Conservation (phyloP, 495 filamentous ascomycete genomes). For the Tuber magnatum region DNA sequence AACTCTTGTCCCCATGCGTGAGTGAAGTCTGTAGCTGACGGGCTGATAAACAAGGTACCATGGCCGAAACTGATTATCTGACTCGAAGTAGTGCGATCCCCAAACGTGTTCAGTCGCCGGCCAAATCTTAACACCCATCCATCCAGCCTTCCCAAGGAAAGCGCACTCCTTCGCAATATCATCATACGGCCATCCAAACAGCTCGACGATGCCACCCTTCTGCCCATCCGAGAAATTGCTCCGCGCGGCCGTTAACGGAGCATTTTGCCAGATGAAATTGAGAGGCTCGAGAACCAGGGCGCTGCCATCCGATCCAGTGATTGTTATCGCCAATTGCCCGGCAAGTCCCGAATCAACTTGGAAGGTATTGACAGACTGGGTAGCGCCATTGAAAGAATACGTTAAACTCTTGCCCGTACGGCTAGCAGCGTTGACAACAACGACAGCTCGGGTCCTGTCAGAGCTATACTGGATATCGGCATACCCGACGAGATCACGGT, state of each 20-base stretch:
- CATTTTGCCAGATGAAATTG: slow-evolving; percentile 41
- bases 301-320: slow-evolving; percentile 31
- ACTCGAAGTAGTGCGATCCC: slow-evolving; percentile 40
- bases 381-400: slow-evolving; percentile 38
- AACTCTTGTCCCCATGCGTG: slow-evolving; percentile 38
- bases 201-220: slow-evolving; percentile 40
- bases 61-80: slow-evolving; percentile 35
- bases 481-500: slow-evolving; percentile 40
- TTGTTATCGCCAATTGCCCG: slow-evolving; percentile 26
- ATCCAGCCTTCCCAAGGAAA: slow-evolving; percentile 40
- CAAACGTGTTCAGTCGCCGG: slow-evolving; percentile 40
- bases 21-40: slow-evolving; percentile 39
- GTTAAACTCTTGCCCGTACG: slow-evolving; percentile 32
- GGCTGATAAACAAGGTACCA: slow-evolving; percentile 42
- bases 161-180: slow-evolving; percentile 40
- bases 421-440: slow-evolving; percentile 41
- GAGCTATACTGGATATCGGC: slow-evolving; percentile 42
- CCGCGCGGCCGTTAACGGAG: slow-evolving; percentile 33
- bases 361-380: slow-evolving; percentile 29
- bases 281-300: slow-evolving; percentile 38
- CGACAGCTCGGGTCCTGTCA: slow-evolving; percentile 33
- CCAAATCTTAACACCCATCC: slow-evolving; percentile 43
- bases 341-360: slow-evolving; percentile 28
- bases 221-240: slow-evolving; percentile 37
- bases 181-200: slow-evolving; percentile 42